Conservation (phyloP, 345 rosid species). For the Carallia pectinifolia region DNA sequence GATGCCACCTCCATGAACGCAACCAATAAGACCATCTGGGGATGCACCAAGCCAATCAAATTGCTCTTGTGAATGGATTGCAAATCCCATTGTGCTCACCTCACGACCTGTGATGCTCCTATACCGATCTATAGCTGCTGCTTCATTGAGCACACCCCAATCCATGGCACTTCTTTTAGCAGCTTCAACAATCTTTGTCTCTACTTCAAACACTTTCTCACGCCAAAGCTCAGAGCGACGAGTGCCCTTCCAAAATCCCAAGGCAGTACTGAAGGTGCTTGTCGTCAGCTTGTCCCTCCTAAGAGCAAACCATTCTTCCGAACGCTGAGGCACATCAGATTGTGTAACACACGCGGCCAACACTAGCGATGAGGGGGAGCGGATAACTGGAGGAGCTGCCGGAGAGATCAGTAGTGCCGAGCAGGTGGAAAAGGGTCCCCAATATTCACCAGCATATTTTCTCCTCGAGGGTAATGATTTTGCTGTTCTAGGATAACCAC, state of each 20-base stretch:
- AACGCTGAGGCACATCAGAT: conserved; percentile 68
- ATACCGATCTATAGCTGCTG: conserved; percentile 67
- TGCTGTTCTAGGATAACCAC: conserved; percentile 24
- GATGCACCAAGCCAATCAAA: conserved; percentile 90
- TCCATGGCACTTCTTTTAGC: conserved; percentile 59
- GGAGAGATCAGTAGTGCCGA: conserved; percentile 29
- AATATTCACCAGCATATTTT: conserved; percentile 23
- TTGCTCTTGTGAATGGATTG: conserved; percentile 58
- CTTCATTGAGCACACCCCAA: conserved; percentile 84
- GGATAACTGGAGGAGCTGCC: conserved; percentile 24
- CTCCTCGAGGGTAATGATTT: conserved; percentile 17
- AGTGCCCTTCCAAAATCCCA: conserved; percentile 87
- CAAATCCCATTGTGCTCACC: conserved; percentile 70
- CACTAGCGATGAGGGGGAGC: conserved; percentile 41
- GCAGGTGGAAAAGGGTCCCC: conserved; percentile 31
- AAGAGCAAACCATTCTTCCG: conserved; percentile 92
- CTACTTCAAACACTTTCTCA: conserved; percentile 68
- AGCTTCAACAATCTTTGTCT: conserved; percentile 32
- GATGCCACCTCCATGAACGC: conserved; percentile 62
- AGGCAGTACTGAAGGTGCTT: conserved; percentile 89
- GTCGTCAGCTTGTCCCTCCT: conserved; percentile 81
- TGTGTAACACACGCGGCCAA: conserved; percentile 41
- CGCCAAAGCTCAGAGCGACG: conserved; percentile 86
- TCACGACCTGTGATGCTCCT: conserved; percentile 69
- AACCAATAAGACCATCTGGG: conserved; percentile 78